phyloP scores from a whole-genome alignment of 2,329 filamentous ascomycete species.

The Fonsecaea pedrosoi region DNA sequence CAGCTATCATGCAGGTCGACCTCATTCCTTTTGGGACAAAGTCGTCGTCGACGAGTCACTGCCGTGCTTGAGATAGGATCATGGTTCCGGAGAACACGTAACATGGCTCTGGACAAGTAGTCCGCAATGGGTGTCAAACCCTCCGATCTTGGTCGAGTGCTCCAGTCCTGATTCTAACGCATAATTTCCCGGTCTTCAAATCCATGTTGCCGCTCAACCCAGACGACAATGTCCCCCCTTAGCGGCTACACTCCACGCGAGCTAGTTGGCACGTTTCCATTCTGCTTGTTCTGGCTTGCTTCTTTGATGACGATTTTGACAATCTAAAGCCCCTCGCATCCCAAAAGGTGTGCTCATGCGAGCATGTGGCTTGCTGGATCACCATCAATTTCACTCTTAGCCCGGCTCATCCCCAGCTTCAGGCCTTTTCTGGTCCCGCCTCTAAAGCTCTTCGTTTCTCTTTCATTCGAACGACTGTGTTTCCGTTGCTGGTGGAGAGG shows the following conservation, averaged over 20 bases:
- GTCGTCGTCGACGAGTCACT: background rate
- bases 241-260: constrained; percentile 25
- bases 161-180: constrained; percentile 27
- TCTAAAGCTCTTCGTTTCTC: constrained; percentile 12
- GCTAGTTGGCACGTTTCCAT: constrained; percentile 35
- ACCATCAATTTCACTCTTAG: constrained; percentile 28
- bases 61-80: constrained; percentile 13
- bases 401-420: constrained; percentile 22
- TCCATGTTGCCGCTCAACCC: constrained; percentile 13
- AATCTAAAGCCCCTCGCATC: constrained; percentile 29
- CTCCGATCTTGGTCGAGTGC: background rate
- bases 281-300: constrained; percentile 32
- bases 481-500: constrained; percentile 14
- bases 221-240: constrained; percentile 7
- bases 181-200: constrained; percentile 26
- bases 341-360: constrained; percentile 30
- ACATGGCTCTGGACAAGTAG: background rate
- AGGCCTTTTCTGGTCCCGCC: constrained; percentile 20
- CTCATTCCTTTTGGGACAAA: constrained; percentile 17
- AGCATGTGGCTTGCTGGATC: constrained; percentile 32
- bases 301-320: constrained; percentile 16
- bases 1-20: constrained; percentile 22
- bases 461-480: constrained; percentile 17
- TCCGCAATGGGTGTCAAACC: constrained; percentile 4
- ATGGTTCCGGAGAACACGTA: constrained; percentile 29